A percentile compares a stretch with the other conserved stretches of the same genome.
These are phyloP conservation scores for Pythium oligandrum DNA, from an alignment of 352 stramenopile species.

Conservation along the genomic window DNA sequence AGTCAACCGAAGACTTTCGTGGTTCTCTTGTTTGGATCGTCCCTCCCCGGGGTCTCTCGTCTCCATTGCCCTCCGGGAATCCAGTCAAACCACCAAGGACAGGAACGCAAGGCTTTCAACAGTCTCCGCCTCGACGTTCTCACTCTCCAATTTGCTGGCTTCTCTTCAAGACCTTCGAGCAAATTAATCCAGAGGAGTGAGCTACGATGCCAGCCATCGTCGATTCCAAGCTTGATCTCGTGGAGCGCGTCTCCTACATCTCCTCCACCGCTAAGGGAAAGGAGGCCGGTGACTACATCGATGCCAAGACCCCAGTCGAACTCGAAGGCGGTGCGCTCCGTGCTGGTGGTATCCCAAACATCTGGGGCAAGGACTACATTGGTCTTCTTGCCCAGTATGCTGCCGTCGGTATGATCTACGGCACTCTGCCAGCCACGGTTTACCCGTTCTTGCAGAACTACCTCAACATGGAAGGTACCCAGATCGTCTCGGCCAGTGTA, in stretches of 20 bases:
- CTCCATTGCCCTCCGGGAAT: too few species aligned
- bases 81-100: too few species aligned
- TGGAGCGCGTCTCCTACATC: constrained; percentile 13
- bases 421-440: constrained; percentile 35
- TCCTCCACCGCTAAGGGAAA: constrained; percentile 7
- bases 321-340: constrained; percentile 33
- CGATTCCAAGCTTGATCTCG: constrained; percentile 1
- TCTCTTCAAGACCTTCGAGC: too few species aligned
- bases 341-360: constrained; percentile 26
- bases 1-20: too few species aligned
- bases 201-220: not conserved
- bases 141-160: too few species aligned
- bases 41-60: too few species aligned
- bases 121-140: too few species aligned
- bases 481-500: constrained; percentile 37
- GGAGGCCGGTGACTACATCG: constrained; percentile 6
- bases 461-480: constrained; percentile 44
- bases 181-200: too few species aligned
- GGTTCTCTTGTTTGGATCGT: too few species aligned
- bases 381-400: constrained; percentile 49
- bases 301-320: constrained; percentile 22
- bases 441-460: constrained; percentile 51
- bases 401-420: constrained; percentile 40
- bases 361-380: constrained; percentile 33
- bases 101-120: too few species aligned